Percentiles rank a stretch among this genome's conserved stretches.
These are phyloP conservation scores for Claviceps cyperi DNA, from an alignment of 2,329 filamentous ascomycete species.

Conservation along the genomic window DNA sequence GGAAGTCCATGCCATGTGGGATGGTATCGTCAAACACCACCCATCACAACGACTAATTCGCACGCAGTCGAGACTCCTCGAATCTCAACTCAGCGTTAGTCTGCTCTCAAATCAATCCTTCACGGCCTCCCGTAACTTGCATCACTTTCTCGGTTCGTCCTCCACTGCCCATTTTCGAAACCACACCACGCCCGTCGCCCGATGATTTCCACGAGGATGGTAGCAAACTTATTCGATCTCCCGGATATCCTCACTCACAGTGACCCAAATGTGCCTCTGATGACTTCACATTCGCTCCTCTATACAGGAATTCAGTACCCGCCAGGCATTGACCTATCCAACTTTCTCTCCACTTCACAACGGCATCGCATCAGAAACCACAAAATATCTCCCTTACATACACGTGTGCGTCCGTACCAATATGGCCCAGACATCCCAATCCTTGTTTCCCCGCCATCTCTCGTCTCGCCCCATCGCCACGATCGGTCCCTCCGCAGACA, in stretches of 20 bases:
- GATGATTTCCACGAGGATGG: background rate
- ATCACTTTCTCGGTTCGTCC: no score
- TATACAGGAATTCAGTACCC: background rate
- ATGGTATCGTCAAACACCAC: no score
- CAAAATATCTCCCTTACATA: background rate
- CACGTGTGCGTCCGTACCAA: background rate
- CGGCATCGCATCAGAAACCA: background rate
- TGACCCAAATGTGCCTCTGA: background rate
- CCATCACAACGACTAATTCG: no score
- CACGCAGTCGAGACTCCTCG: no score
- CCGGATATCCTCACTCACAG: background rate
- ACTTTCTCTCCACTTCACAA: background rate
- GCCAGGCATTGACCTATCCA: background rate
- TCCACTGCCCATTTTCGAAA: no score
- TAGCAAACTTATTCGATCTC: background rate
- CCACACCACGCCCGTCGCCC: background rate
- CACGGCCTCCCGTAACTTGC: no score
- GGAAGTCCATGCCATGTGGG: no score
- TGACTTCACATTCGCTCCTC: no score
- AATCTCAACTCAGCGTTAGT: no score
- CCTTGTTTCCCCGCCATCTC: background rate
- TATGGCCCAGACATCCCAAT: background rate
- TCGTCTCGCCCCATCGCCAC: background rate
- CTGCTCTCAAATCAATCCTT: no score
- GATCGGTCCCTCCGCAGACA: background rate